Evolutionary conservation across 257 asterid species (phyloP), one percentile per base, ranked within the genome.

Genomic region (Perilla frutescens): DNA sequence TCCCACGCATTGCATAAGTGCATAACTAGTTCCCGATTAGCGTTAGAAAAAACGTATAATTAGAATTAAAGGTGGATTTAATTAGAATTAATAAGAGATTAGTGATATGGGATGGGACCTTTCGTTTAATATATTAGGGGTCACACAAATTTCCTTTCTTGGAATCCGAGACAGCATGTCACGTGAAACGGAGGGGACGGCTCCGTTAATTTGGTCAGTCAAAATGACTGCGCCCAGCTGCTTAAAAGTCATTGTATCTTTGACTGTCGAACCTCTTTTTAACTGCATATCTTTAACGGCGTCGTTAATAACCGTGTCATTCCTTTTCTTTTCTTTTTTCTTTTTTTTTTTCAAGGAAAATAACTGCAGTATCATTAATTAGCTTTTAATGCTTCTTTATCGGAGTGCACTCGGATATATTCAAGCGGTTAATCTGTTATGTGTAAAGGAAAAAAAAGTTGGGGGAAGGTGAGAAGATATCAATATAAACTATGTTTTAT

Each of bases 141-240:
- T 37, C 64, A 15, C 43, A 36, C 68, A 36, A 45, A 31, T 58
- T 20, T 8, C 39, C 44, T 63, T 49, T 79, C 53, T 84, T 59
- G 83, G 75, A 76, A 68, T 58, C 20, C 15, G 86, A 67, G 86
- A 77, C 50, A 15, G 45, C 10, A 54, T 69, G 84, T 82, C 93
- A 88, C 89, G 83, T 84, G 89, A 77, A 63, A 32, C 77, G 76
- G 79, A 80, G 68, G 36, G 53, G 74, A 80, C 83, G 87, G 83
- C 73, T 82, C 87, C 81, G 89, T 84, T 82, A 79, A 65, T 64
- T 74, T 79, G 75, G 87, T 77, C 86, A 76, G 88, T 87, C 87
- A 76, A 76, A 73, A 32, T 48, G 50, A 50, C 60, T 2, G 49
- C 36, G 4, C 5, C 54, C 20, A 48, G 6, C 4, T 43, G n/a